Evolutionary conservation across 2,329 filamentous ascomycete genomes (phyloP), one percentile per base, ranked within the genome.

Genomic region (Venturia oleaginea): DNA sequence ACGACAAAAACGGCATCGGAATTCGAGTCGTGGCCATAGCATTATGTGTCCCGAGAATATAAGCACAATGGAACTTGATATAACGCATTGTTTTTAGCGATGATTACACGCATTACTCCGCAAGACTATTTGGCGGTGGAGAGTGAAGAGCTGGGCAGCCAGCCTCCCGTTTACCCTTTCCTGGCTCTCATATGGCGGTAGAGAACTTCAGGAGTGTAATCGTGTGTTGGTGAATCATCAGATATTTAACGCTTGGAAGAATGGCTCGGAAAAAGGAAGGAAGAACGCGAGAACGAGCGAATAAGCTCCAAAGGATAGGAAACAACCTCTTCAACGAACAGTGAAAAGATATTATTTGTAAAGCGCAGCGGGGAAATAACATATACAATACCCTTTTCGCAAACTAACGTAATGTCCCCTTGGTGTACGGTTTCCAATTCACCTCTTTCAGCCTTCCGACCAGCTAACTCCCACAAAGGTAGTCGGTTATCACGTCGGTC

Each of bases 401-500:
- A n/a, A n/a, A n/a, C n/a, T n/a, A n/a, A n/a, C n/a, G 15, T 17
- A 19, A 34, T 19, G 51, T 57, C 51, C 51, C 51, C 51, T 32
- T 57, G 51, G 51, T 57, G 51, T 57, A 57, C 7, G 51, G 34
- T 32, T 2, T n/a, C 30, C 34, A 32, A n/a, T 24, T 32, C 19
- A 17, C 2, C 17, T 34, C 51, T 15, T n/a, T 7, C 8, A 19
- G 51, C 51, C 51, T 57, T 37, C 51, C 51, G 27, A 15, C 19
- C n/a, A 8, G n/a, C 27, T 57, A 57, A 57, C 51, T 34, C 8
- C 51, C 15, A 0, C 6, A 8, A 5, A 57, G 51, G 51, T 57
- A 57, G 51, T 57, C 51, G 51, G 51, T 57, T 57, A 57, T 57
- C 51, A 57, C 51, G 51, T 57, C 51, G 51, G 51, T 57, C 51